Percentiles rank a stretch among this genome's conserved stretches.
These are phyloP conservation scores for Lichtheimia ramosa DNA, from an alignment of 371 early-diverging fungal species.

Conservation along the genomic window DNA sequence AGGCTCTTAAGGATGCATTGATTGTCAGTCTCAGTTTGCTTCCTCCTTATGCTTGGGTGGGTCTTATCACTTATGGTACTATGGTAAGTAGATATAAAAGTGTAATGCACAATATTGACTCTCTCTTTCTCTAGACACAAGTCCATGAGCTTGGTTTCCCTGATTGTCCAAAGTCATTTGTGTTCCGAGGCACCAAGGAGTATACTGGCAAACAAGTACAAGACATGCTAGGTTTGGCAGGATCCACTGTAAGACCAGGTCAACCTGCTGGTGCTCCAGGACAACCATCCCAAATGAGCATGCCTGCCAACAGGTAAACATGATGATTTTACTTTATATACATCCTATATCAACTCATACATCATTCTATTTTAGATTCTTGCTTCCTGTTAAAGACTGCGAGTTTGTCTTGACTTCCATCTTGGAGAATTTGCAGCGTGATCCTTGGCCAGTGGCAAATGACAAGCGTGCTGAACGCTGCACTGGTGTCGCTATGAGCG, in stretches of 20 bases:
- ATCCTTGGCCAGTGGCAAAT: constrained; percentile 98
- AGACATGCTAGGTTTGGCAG: constrained; percentile 89
- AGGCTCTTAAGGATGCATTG: constrained; percentile 94
- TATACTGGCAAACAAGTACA: constrained; percentile 94
- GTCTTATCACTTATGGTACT: constrained; percentile 98
- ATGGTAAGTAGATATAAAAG: constrained; percentile 88
- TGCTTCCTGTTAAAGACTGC: constrained; percentile 91
- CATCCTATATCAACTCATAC: too few relatives aligned
- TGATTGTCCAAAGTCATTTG: constrained; percentile 96
- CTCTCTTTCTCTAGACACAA: constrained; percentile 59
- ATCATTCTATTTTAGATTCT: constrained; percentile 59
- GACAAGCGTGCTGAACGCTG: constrained; percentile 96
- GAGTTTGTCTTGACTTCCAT: constrained; percentile 93
- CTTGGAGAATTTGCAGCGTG: constrained; percentile 94
- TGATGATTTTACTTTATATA: too few relatives aligned
- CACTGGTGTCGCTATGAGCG: constrained; percentile 97
- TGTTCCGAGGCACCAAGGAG: constrained; percentile 98
- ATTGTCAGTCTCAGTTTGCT: constrained; percentile 88
- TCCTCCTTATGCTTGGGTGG: constrained; percentile 94
- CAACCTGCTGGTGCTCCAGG: constrained; percentile 63
- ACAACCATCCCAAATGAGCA: constrained; percentile 53
- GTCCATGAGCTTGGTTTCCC: constrained; percentile 94
- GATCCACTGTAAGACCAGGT: constrained; percentile 56
- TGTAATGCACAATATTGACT: too few relatives aligned
- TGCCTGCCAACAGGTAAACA: constrained; percentile 62